Evolutionary conservation across 2,329 filamentous ascomycete species (phyloP).

Genomic region (Colletotrichum lini): DNA sequence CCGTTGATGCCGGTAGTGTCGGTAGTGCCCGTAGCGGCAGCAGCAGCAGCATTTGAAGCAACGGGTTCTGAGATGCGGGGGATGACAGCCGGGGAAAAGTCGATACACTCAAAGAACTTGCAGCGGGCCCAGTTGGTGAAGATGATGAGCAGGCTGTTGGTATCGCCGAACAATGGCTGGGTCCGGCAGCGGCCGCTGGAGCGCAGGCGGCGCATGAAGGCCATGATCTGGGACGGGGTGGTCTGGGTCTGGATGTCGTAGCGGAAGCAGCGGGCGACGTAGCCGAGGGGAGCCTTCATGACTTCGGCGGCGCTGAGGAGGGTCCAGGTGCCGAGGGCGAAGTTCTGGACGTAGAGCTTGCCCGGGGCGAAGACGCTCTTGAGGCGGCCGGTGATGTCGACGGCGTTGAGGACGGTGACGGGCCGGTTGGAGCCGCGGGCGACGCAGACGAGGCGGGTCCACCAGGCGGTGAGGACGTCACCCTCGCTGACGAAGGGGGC

Average conservation of each 20-base stretch:
- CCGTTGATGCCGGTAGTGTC: not conserved
- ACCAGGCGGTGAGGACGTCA: conserved; percentile 61
- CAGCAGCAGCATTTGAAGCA: too few species aligned
- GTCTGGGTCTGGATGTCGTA: conserved; percentile 52
- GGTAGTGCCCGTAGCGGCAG: not conserved
- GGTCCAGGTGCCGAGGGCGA: conserved; percentile 44
- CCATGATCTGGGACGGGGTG: conserved; percentile 52
- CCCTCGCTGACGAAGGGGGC: conserved; percentile 61
- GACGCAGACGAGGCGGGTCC: conserved; percentile 45
- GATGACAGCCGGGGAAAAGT: conserved; percentile 54
- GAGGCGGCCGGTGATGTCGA: conserved; percentile 50
- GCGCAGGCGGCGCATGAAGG: conserved; percentile 46
- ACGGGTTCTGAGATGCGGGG: conserved; percentile 9
- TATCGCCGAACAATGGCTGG: conserved; percentile 50
- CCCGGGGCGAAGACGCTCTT: conserved; percentile 39
- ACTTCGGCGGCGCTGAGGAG: conserved; percentile 46
- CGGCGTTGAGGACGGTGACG: conserved; percentile 46
- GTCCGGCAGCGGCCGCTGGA: conserved; percentile 42
- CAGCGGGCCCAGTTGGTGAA: conserved; percentile 58
- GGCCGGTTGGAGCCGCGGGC: conserved; percentile 39
- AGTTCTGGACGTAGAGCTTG: conserved; percentile 48
- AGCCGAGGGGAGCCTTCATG: conserved; percentile 45
- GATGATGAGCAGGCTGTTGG: conserved; percentile 51
- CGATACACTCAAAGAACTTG: conserved; percentile 51
- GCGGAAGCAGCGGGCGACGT: conserved; percentile 51